These are phyloP conservation scores for Geum urbanum DNA, from an alignment of 306 rosid species.

Conservation along the genomic window DNA sequence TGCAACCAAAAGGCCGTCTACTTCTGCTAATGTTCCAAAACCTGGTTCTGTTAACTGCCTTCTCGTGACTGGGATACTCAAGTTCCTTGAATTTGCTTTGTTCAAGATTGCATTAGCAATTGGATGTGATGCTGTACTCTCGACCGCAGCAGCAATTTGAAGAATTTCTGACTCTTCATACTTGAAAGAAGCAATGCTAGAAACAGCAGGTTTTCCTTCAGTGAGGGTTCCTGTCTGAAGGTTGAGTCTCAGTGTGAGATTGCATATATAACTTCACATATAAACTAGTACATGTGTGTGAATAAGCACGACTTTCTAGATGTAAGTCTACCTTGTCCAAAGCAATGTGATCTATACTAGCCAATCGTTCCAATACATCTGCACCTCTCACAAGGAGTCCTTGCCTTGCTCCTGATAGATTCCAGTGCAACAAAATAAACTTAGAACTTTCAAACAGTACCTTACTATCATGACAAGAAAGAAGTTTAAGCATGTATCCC, in stretches of 20 bases:
- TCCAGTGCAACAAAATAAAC: slow-evolving; percentile 9
- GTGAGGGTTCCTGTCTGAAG: slow-evolving; percentile 98
- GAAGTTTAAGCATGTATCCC: neutral
- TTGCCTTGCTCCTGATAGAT: slow-evolving; percentile 82
- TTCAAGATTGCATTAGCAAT: slow-evolving; percentile 82
- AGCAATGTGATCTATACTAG: slow-evolving; percentile 68
- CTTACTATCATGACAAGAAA: neutral
- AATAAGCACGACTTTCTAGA: neutral
- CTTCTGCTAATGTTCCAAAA: slow-evolving; percentile 84
- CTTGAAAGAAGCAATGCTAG: slow-evolving; percentile 52
- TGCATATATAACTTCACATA: neutral
- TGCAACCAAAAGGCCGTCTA: slow-evolving; percentile 79
- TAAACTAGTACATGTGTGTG: slow-evolving; percentile 1
- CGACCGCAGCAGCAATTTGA: slow-evolving; percentile 90
- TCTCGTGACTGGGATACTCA: slow-evolving; percentile 65
- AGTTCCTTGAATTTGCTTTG: slow-evolving; percentile 69
- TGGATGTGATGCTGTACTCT: slow-evolving; percentile 97
- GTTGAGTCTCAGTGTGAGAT: slow-evolving; percentile 29
- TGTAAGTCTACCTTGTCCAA: slow-evolving; percentile 66
- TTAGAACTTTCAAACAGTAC: slow-evolving; percentile 8
- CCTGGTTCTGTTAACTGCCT: slow-evolving; percentile 89
- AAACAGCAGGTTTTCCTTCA: slow-evolving; percentile 87
- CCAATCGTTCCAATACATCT: slow-evolving; percentile 87
- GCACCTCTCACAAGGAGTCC: slow-evolving; percentile 97
- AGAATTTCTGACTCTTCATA: slow-evolving; percentile 73